These are phyloP conservation scores for Phyllosticta ampelicida DNA, from an alignment of 2,329 filamentous ascomycete genomes.

Conservation along the genomic window DNA sequence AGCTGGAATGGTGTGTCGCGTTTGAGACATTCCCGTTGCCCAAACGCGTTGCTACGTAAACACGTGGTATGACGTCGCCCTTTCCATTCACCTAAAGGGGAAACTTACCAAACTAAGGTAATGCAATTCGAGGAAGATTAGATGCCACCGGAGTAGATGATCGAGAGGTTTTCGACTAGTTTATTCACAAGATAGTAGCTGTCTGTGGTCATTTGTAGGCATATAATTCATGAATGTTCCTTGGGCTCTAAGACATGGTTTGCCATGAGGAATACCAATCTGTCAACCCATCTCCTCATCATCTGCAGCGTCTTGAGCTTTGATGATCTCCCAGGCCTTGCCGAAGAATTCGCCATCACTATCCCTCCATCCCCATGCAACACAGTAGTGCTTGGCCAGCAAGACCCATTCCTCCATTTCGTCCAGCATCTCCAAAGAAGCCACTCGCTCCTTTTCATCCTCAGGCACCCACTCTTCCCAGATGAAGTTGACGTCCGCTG, in stretches of 20 bases:
- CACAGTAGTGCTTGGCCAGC: slow-evolving; percentile 76
- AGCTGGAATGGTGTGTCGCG: neutral
- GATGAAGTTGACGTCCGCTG: slow-evolving; percentile 54
- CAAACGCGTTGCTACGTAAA: neutral
- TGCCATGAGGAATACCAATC: neutral
- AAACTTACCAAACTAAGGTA: too few species aligned
- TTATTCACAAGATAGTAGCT: too few species aligned
- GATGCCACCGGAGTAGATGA: too few species aligned
- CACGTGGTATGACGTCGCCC: neutral
- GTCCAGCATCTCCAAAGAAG: slow-evolving; percentile 81
- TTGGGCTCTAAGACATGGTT: neutral
- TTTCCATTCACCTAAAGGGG: neutral
- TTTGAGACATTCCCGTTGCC: neutral
- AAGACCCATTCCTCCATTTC: slow-evolving; percentile 92
- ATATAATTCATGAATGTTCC: neutral
- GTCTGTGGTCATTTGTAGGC: too few species aligned
- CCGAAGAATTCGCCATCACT: slow-evolving; percentile 14
- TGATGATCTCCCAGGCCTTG: slow-evolving; percentile 1
- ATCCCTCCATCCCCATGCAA: slow-evolving; percentile 77
- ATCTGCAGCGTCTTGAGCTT: neutral
- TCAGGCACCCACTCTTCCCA: slow-evolving; percentile 64
- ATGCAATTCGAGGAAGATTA: too few species aligned
- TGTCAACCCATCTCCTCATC: slow-evolving; percentile 1
- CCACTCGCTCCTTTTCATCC: slow-evolving; percentile 58
- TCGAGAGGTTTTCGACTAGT: too few species aligned